These are phyloP conservation scores for Ceratobasidium sp. DNA, from an alignment of 1,284 basidiomycete genomes.

Conservation along the genomic window DNA sequence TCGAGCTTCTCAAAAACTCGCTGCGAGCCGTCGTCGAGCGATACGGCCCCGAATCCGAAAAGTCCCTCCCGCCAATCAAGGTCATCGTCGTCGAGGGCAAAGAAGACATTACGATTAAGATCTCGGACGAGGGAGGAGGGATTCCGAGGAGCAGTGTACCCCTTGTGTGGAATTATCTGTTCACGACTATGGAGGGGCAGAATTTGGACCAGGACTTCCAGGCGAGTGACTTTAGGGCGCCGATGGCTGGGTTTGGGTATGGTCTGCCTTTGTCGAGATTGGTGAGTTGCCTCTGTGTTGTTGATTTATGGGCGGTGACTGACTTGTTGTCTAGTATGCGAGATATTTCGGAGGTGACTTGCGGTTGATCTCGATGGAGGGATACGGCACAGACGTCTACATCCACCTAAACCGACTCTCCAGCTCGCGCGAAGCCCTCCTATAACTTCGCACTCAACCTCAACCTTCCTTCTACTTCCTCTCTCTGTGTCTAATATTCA, in stretches of 20 bases:
- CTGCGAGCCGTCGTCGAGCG: slow-evolving; percentile 96
- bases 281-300: slow-evolving; percentile 64
- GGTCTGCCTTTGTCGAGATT: slow-evolving; percentile 91
- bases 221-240: slow-evolving; percentile 95
- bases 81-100: slow-evolving; percentile 92
- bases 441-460: slow-evolving; percentile 44
- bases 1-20: slow-evolving; percentile 99
- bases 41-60: slow-evolving; percentile 86
- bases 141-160: slow-evolving; percentile 95
- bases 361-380: slow-evolving; percentile 98
- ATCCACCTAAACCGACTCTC: slow-evolving; percentile 90
- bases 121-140: slow-evolving; percentile 95
- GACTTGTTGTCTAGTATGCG: slow-evolving; percentile 75
- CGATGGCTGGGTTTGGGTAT: slow-evolving; percentile 98
- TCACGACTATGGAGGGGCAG: slow-evolving; percentile 96
- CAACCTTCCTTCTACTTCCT: background rate
- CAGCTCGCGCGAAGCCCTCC: slow-evolving; percentile 83
- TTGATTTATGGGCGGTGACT: slow-evolving; percentile 6
- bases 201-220: slow-evolving; percentile 89
- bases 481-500: background rate
- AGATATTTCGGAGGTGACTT: slow-evolving; percentile 98
- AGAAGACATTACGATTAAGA: slow-evolving; percentile 98
- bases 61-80: slow-evolving; percentile 92
- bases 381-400: slow-evolving; percentile 93
- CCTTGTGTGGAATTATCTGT: slow-evolving; percentile 99